Base-by-base conservation (phyloP, 2,329 filamentous ascomycete genomes). In the Fusarium subglutinans region DNA sequence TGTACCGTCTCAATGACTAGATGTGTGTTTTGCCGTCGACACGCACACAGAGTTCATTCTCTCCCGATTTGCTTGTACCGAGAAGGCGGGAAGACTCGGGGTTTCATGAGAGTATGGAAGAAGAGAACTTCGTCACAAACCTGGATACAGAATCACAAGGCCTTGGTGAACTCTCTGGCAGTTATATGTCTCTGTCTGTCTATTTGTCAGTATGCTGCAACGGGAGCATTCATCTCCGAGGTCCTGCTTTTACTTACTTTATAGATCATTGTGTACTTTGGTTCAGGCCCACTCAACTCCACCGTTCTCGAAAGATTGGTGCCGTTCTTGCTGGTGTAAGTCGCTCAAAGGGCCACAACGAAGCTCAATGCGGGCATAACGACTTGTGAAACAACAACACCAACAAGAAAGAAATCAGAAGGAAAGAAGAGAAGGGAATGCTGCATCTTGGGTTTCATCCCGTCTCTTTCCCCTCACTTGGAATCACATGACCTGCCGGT, bases 381-480 rank as follows among this genome's bases (percentile, higher is more conserved):
- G 51, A 33, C 24, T 47, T 30, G 48, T 47, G 57, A 63, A 61
- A 57, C 45, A 54, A 66, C 56, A 43, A 64, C 48, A 56, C 37
- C 51, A 54, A 68, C 38, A 45, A 73, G 26, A 53, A 50, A 26
- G 62, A 69, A 58, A 47, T 40, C 50, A 40, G 43, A 63, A 69
- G 56, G 26, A 38, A 70, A 62, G 73, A 61, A 63, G 44, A 47
- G 62, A 72, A n/a, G 37, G 60, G 67, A 71, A 59, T 38, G 70
- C 53, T 41, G 65, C 65, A 64, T 69, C 64, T 67, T 69, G 65
- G 69, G 77, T 77, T 76, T 76, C 77, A 76, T 79, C 71, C 73
- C 64, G 65, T 74, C 75, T 74, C 67, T 62, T 81, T 80, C 79
- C 80, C 79, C 79, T 80, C 79, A 79, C 68, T 55, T 59, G 12